Conservation (phyloP, 345 rosid species). For the Sapria himalayana region DNA sequence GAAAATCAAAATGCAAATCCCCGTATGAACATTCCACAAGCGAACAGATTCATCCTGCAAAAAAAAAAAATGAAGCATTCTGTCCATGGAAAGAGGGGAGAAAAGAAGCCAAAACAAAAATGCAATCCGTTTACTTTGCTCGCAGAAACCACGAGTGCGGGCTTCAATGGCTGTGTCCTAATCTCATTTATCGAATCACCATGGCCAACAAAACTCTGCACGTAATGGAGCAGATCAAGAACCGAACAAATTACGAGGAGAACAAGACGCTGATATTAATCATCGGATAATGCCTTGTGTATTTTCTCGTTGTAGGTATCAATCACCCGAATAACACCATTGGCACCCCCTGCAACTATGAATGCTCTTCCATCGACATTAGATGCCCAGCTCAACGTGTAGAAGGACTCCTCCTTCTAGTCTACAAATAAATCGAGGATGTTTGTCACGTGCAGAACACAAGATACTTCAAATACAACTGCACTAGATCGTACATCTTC, state of each 20-base stretch:
- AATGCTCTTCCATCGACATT: slow-evolving; percentile 42
- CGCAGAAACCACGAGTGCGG: slow-evolving; percentile 79
- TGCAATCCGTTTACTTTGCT: slow-evolving; percentile 68
- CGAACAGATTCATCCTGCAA: slow-evolving; percentile 95
- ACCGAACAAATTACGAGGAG: not conserved
- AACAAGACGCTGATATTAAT: too few relatives aligned
- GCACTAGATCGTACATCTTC: slow-evolving; percentile 61
- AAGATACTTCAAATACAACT: not conserved
- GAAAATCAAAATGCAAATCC: slow-evolving; percentile 85
- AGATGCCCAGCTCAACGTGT: slow-evolving; percentile 88
- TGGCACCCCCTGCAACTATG: slow-evolving; percentile 70
- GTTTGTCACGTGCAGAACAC: too few relatives aligned
- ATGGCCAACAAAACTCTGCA: slow-evolving; percentile 93
- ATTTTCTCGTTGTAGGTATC: slow-evolving; percentile 60
- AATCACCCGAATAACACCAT: slow-evolving; percentile 77
- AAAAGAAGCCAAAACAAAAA: too few relatives aligned
- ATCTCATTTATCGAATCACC: slow-evolving; percentile 92
- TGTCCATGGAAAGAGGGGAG: too few relatives aligned
- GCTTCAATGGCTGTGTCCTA: slow-evolving; percentile 78
- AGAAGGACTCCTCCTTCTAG: slow-evolving; percentile 96
- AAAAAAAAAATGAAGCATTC: too few relatives aligned
- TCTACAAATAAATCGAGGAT: too few relatives aligned
- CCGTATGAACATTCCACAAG: slow-evolving; percentile 87
- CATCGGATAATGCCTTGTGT: slow-evolving; percentile 58
- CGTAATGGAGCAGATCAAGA: not conserved